Evolutionary conservation across 257 asterid species (phyloP), one percentile per base, ranked within the genome.

Genomic region (Coffea eugenioides): DNA sequence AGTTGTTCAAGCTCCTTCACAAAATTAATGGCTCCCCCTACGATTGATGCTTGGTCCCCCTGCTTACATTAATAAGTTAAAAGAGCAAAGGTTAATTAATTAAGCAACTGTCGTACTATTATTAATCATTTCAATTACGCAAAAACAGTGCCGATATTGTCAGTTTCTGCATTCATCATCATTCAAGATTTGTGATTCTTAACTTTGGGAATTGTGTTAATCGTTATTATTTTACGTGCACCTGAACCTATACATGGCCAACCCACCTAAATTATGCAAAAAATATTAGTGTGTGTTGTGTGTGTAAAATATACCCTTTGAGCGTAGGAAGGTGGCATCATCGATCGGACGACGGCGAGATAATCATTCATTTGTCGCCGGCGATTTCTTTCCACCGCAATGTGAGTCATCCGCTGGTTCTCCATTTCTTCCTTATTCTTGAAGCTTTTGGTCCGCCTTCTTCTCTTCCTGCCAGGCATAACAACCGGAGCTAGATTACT

Each of bases 381-480:
- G 86, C 98, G 97, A 80, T 93, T 93, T 80, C 97, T 87, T 87
- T 93, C 98, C 18, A 92, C 97, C 8, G 97, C 91, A 64, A 93
- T 93, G 85, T 93, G 98, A 43, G 94, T 90, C 93, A 87, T 88
- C 83, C 97, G 87, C 73, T 93, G 97, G 69, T 82, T 93, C 87
- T 90, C 97, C 88, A 92, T 88, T 69, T 93, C 92, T 80, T 93
- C 94, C 85, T 82, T 80, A 84, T 93, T 90, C 89, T 93, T 93
- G 49, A 46, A 5, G n/a, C 80, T 85, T 87, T 81, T 90, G 13
- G 86, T 68, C 79, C 93, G 84, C 82, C 91, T 80, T 43, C 93
- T 82, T 87, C 90, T 91, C 51, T 90, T 86, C 43, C 86, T 81
- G 46, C 80, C 72, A 4, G 82, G 39, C 48, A 76, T 15, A 23